Conservation (phyloP, 441 rosid genomes). For the Pelargonium myrrhifolium region DNA sequence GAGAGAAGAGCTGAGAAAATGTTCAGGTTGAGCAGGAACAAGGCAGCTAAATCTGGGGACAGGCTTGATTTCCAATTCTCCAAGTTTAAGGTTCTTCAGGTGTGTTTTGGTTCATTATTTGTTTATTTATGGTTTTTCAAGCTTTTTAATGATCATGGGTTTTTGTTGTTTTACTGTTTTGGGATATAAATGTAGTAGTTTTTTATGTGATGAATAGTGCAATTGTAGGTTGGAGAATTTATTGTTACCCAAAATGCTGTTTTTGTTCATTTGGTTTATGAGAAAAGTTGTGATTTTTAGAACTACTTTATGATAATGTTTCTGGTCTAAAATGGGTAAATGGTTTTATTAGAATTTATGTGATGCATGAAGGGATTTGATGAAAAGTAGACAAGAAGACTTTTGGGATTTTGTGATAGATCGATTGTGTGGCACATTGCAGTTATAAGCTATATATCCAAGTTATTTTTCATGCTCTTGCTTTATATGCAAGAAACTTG, state of each 20-base stretch:
- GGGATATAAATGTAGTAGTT: not conserved
- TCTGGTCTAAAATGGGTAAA: not conserved
- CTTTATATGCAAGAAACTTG: not conserved
- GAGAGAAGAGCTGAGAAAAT: slow-evolving; percentile 13
- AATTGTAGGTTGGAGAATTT: slow-evolving; percentile 1
- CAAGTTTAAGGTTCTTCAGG: slow-evolving; percentile 48
- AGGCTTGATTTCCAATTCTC: slow-evolving; percentile 47
- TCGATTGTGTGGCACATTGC: not conserved
- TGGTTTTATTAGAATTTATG: not conserved
- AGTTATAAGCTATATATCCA: not conserved
- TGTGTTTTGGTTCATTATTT: slow-evolving; percentile 11
- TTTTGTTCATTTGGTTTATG: not conserved
- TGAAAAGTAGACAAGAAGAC: not conserved
- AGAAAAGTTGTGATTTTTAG: not conserved
- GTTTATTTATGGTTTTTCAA: not conserved
- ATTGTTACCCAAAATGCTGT: not conserved
- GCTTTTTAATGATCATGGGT: not conserved
- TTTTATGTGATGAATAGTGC: not conserved
- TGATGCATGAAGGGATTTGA: not conserved
- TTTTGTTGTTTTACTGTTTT: not conserved
- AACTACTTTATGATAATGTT: not conserved
- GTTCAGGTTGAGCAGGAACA: slow-evolving; percentile 42
- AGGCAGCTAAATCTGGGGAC: slow-evolving; percentile 31
- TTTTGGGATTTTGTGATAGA: not conserved
- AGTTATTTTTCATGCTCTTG: not conserved